Conservation (phyloP, 2,329 filamentous ascomycete genomes). For the Ophiosphaerella korrae region DNA sequence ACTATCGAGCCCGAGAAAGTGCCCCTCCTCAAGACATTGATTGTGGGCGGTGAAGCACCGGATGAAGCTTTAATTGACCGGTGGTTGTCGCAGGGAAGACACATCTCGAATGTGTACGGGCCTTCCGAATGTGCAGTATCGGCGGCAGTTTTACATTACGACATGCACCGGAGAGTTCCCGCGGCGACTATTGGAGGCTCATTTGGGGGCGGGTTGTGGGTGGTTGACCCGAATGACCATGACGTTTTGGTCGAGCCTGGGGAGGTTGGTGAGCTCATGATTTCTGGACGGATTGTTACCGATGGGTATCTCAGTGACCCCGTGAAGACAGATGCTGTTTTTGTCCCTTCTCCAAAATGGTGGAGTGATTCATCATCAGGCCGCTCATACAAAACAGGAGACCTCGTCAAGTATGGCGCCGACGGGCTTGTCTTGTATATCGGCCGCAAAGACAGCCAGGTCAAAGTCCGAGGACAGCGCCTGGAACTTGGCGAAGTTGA, state of each 20-base stretch:
- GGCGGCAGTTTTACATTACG: conserved; percentile 6
- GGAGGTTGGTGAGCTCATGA: conserved; percentile 55
- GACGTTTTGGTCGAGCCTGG: conserved; percentile 37
- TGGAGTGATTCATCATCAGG: background rate
- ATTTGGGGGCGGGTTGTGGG: background rate
- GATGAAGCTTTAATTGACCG: background rate
- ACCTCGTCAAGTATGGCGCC: conserved; percentile 11
- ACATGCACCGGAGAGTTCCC: too few species aligned
- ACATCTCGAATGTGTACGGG: conserved; percentile 21
- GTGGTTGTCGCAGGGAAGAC: background rate
- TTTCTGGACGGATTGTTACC: conserved; percentile 58
- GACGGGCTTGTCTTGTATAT: conserved; percentile 12
- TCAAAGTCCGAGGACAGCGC: conserved; percentile 20
- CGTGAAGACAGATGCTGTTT: conserved; percentile 26
- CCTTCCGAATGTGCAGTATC: conserved; percentile 31
- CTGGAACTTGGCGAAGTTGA: conserved; percentile 20
- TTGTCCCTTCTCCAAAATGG: conserved; percentile 16
- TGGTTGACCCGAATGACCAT: conserved; percentile 1
- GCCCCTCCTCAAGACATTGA: background rate
- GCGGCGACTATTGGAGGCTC: background rate
- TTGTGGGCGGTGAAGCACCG: conserved; percentile 15
- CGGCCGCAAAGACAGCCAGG: conserved; percentile 17
- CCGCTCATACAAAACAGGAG: conserved; percentile 17
- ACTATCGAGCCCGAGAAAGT: conserved; percentile 36
- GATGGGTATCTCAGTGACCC: conserved; percentile 31